These are phyloP conservation scores for Ascochyta fabae DNA, from an alignment of 2,329 filamentous ascomycete genomes.

Conservation along the genomic window DNA sequence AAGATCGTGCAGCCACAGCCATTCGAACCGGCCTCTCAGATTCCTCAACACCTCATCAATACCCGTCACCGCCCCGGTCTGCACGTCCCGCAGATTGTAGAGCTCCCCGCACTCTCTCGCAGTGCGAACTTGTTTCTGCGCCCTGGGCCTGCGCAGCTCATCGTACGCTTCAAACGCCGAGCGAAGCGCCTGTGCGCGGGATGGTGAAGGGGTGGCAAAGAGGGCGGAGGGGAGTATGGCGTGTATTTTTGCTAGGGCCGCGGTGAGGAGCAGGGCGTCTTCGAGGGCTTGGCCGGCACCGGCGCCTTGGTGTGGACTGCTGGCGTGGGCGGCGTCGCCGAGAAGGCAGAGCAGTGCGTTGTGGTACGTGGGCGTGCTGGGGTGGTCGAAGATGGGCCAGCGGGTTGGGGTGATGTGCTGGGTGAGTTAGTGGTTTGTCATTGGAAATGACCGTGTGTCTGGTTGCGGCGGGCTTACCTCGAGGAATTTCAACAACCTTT, in stretches of 20 bases:
- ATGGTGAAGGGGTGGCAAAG: background rate
- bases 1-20: constrained; percentile 30
- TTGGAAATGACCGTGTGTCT: too few species aligned
- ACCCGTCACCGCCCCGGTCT: background rate
- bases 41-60: constrained; percentile 15
- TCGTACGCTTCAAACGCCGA: constrained; percentile 21
- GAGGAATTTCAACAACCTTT: constrained; percentile 20
- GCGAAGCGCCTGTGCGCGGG: constrained; percentile 17
- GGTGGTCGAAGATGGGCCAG: constrained; percentile 33
- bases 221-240: background rate
- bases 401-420: constrained; percentile 11
- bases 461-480: background rate
- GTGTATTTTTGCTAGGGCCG: constrained; percentile 17
- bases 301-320: constrained; percentile 29
- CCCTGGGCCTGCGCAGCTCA: constrained; percentile 24
- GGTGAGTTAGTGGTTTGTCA: background rate
- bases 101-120: constrained; percentile 23
- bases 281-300: constrained; percentile 35
- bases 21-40: constrained; percentile 23
- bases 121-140: constrained; percentile 25
- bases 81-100: constrained; percentile 16
- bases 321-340: constrained; percentile 35
- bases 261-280: constrained; percentile 33
- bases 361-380: constrained; percentile 26
- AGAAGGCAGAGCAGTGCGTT: constrained; percentile 25